Evolutionary conservation across 768 basidiomycete species (phyloP), one percentile per base, ranked within the genome.

Genomic region (Suillus ampliporus): DNA sequence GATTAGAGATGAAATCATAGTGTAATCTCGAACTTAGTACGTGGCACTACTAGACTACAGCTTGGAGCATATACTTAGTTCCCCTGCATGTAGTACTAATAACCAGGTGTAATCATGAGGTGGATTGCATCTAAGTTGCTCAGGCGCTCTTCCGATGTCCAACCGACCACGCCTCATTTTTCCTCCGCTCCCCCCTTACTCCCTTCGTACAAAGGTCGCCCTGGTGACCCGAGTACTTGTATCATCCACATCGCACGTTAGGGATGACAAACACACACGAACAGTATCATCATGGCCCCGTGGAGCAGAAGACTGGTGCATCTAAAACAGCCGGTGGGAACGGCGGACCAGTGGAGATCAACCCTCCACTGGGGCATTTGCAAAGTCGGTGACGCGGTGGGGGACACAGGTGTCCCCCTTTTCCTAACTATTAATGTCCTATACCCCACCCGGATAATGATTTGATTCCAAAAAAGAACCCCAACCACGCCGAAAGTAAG

Each of bases 341-440:
- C 37, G 40, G 57, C 37, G 11, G 57, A 58, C 57, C 5, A 11
- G 41, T 13, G 37, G 44, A 23, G 44, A 44, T 23, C 38, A 17
- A 26, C 44, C 58, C 46, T 41, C 14, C 14, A 28, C 13, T 5
- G 9, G 58, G 58, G 59, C 59, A 60, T 50, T 60, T 38, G 34
- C 23, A 40, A 13, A 23, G 34, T 48, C 21, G 23, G 59, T 38
- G 56, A 50, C 17, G 17, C 31, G 35, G 56, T 31, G 28, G 59
- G 59, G 34, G 59, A 53, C 59, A 40, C 14, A 23, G 47, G 59
- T 41, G 44, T 28, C 47, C 59, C 48, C 46, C 37, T 60, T n/a
- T 47, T 23, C 37, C 47, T 60, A 60, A 48, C 5, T 37, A n/a
- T 37, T 19, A 56, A 38, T 60, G 59, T 52, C 59, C 37, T 60